phyloP scores from a whole-genome alignment of 805 yeast genomes.

The Kluyveromyces aestuarii region DNA sequence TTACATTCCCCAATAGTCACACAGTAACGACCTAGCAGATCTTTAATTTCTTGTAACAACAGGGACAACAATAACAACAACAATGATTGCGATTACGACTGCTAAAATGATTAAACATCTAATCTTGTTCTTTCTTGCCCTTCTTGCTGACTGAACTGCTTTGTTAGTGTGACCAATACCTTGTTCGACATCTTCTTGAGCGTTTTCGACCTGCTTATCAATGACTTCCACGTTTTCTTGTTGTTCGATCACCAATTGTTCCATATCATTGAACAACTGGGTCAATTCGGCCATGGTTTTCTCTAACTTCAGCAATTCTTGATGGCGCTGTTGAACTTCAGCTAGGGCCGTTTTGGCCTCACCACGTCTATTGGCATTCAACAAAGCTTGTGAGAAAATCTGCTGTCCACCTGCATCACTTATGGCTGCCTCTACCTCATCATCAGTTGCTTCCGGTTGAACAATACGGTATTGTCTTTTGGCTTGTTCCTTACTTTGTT shows the following conservation, averaged over 20 bases:
- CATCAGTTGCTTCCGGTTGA: constrained; percentile 75
- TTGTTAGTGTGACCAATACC: constrained; percentile 91
- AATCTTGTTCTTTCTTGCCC: constrained; percentile 85
- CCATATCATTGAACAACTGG: constrained; percentile 93
- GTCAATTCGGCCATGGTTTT: constrained; percentile 93
- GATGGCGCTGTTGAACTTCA: constrained; percentile 93
- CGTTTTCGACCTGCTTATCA: constrained; percentile 70
- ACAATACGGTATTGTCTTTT: constrained; percentile 88
- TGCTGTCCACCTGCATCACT: constrained; percentile 82
- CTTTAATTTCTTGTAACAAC: constrained; percentile 13
- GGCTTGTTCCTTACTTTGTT: constrained; percentile 77
- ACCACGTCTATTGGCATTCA: constrained; percentile 81
- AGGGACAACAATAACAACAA: constrained; percentile 55
- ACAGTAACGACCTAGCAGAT: neutral
- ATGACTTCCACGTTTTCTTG: constrained; percentile 78
- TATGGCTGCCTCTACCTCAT: constrained; percentile 76
- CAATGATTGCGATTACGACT: constrained; percentile 52
- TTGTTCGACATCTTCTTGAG: constrained; percentile 84
- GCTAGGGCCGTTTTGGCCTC: constrained; percentile 92
- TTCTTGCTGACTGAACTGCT: constrained; percentile 81
- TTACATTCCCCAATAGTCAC: neutral
- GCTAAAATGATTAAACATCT: constrained; percentile 66
- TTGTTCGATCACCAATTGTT: constrained; percentile 90
- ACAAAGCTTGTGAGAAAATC: constrained; percentile 86
- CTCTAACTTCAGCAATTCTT: constrained; percentile 89